Base-by-base conservation (phyloP, 257 asterid genomes). In the Solanum rostratum region DNA sequence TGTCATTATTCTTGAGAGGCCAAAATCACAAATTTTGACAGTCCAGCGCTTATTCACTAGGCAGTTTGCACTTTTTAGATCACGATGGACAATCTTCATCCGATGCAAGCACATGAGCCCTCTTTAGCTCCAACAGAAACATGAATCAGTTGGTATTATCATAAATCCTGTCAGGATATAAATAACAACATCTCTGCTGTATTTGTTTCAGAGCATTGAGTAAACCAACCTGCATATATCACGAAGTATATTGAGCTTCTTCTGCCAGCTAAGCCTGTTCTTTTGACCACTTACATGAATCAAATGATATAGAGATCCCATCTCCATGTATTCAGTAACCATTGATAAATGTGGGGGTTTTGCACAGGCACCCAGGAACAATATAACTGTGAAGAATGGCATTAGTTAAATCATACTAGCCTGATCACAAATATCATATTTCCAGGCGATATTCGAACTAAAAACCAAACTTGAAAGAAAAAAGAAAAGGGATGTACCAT, bases 81-180 rank as follows among this genome's bases (percentile, higher is more conserved):
- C 98, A 59, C 98, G 96, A 83, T 96, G 98, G 85, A 93, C 91
- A 69, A 95, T 93, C 95, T 92, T 97, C 98, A 94, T 95, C 49
- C 98, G 95, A 86, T 97, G 99, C 83, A 95, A 87, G 94, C 98
- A 94, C 99, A 97, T 97, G 83, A 97, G 89, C 87, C 98, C 99
- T 88, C 99, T 97, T 86, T 27, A 29, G 63, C 83, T 84, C 49
- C 82, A 27, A 78, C 82, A 49, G 63, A 85, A 86, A 87, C 83
- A 87, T 57, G 60, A 85, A 46, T 85, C 71, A 88, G 81, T 84
- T 70, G 52, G 19, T 14, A 84, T 22, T 49, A n/a, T 73, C 39
- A 24, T 33, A 55, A 15, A 41, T 39, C 79, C 27, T 19, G 16
- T 69, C 50, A 39, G 50, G 13, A 29, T 69, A 69, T 37, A 69